Base-by-base conservation (phyloP, 441 rosid genomes). In the Macaranga tanarius region DNA sequence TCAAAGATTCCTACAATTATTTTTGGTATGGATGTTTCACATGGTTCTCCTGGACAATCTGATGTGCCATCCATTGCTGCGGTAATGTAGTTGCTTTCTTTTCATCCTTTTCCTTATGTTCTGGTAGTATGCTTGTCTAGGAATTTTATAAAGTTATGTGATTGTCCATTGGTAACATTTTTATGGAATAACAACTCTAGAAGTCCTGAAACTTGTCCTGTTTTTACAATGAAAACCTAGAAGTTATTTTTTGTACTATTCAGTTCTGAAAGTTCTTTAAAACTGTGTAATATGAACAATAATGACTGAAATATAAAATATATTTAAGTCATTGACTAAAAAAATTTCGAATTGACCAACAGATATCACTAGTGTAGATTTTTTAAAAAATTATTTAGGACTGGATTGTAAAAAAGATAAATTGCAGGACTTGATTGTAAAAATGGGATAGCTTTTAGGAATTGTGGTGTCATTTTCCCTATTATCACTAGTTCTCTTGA, bases 1-100 rank as follows among this genome's bases (percentile, higher is more conserved):
- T 90, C 97, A 2, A 88, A 87, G 75, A 82, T 78, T 61, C 95
- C 95, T 20, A 90, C 97, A 60, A 85, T 90, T 25, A 82, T 90
- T 57, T 81, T 90, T 52, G 91, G 95, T 28, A 90, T 90, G 91
- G 97, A 90, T 80, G 95, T 92, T 0, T 92, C 93, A 0, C 95
- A 91, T 65, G 97, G 95, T 52, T 85, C 89, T 48, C 93, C 97
- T 40, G 95, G 93, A 42, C 91, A 83, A 45, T 85, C 92, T 25
- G 86, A 81, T 73, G 52, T 85, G 2, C 97, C 97, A 0, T 91
- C 94, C 20, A 84, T 91, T 74, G 92, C 94, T 74, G 97, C 90
- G 74, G 97, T 91, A 89, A 56, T 51, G 60, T 54, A 65, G 34
- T 40, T 58, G 54, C 61, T 42, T 69, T 48, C 17, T 45, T 13